Evolutionary conservation across 2,329 filamentous ascomycete species (phyloP).

Genomic region (Arthrobotrys pseudoclavata): DNA sequence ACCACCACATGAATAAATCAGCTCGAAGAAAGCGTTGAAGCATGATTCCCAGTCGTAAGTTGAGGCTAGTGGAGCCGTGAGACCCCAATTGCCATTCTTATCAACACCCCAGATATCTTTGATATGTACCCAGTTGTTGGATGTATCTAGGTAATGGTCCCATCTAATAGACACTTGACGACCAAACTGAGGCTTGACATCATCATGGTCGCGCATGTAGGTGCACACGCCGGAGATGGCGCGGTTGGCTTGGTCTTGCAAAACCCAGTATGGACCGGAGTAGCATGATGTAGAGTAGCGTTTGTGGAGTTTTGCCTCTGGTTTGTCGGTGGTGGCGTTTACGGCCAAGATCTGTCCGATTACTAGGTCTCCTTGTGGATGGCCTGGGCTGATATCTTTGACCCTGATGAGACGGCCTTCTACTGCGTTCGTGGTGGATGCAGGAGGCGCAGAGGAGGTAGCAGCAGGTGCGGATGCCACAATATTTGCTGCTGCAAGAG

Average conservation of each 20-base stretch:
- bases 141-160: constrained; percentile 7
- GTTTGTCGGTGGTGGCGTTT: not conserved
- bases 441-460: not conserved
- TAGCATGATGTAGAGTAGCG: constrained; percentile 13
- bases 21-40: constrained; percentile 28
- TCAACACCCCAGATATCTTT: constrained; percentile 20
- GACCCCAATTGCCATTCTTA: constrained; percentile 4
- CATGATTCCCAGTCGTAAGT: constrained; percentile 11
- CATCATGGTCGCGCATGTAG: not conserved
- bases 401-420: constrained; percentile 8
- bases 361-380: constrained; percentile 10
- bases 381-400: constrained; percentile 13
- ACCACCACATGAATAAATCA: constrained; percentile 67
- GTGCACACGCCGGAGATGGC: constrained; percentile 10
- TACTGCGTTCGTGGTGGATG: not conserved
- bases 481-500: constrained; percentile 9
- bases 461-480: not conserved
- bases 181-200: constrained; percentile 5
- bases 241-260: constrained; percentile 25
- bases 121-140: constrained; percentile 2
- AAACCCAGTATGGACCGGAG: constrained; percentile 21
- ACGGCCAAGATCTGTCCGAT: not conserved
- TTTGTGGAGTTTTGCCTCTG: not conserved
- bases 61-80: not conserved
- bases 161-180: not conserved